Evolutionary conservation across 305 asterid genomes (phyloP), one percentile per base, ranked within the genome.

Genomic region (Fraxinus sp.): DNA sequence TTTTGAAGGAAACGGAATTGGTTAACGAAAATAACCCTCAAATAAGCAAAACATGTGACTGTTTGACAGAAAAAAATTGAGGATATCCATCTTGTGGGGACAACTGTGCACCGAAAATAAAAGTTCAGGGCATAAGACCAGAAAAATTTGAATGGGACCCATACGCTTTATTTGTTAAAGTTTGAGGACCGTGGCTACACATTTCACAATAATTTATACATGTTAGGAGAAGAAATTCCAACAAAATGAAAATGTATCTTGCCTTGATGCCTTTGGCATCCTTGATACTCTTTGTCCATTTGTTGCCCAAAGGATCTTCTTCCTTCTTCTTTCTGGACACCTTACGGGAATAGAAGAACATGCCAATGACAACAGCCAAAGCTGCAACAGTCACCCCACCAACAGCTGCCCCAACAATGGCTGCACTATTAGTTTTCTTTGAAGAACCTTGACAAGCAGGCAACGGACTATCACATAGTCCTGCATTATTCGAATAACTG

Each of bases 181-280:
- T 22, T 22, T 22, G 24, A 22, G 24, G 24, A 22, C 24, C 24
- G 24, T 22, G 24, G 32, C 72, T 2, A 62, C 33, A 62, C 33
- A 62, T 20, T 62, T 32, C 22, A 22, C 30, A 24, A 64, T 9
- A 64, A 57, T 7, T 62, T 10, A 22, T 62, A 62, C 22, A 9
- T 7, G 3, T 7, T 22, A 22, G 24, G 24, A 62, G 8, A 62
- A 62, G 30, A 20, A 20, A 62, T 22, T 62, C 14, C 71, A 62
- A 20, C 24, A 22, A 22, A 22, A 22, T 22, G 10, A 62, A 22
- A 20, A 8, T 10, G 11, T 78, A 82, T 77, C 88, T 87, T 87
- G 81, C 98, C 98, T 92, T 87, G 79, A 90, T 86, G 77, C 74
- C 86, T 87, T 90, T 90, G 78, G 98, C 81, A 70, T 87, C 91